phyloP scores from a whole-genome alignment of 192 early-diverging fungal genomes.

The Mortierella alpina region DNA sequence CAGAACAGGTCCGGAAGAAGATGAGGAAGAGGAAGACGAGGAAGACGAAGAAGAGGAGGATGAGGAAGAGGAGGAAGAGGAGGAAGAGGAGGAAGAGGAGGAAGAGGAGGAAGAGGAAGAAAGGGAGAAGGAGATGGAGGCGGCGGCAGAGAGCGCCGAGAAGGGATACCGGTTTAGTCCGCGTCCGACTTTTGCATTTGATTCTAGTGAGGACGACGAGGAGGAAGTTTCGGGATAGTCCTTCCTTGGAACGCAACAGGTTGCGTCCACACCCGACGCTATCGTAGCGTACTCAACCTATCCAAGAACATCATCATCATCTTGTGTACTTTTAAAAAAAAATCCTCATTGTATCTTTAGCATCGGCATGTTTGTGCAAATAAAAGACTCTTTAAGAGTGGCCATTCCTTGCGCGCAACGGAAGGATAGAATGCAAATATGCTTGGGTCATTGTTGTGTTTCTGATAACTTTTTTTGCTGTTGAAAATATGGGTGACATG shows the following conservation, averaged over 20 bases:
- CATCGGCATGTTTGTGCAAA: too few species aligned
- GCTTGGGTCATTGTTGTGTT: not conserved
- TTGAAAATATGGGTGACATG: not conserved
- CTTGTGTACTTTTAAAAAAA: too few species aligned
- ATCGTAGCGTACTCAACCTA: too few species aligned
- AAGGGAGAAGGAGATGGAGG: not conserved
- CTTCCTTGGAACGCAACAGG: too few species aligned
- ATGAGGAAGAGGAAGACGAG: not conserved
- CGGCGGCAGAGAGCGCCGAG: not conserved
- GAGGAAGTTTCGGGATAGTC: too few species aligned
- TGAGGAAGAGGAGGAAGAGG: not conserved
- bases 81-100: not conserved
- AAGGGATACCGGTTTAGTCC: not conserved
- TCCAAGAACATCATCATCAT: too few species aligned
- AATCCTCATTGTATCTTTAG: too few species aligned
- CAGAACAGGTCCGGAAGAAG: not conserved
- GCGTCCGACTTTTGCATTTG: slow-evolving; percentile 10
- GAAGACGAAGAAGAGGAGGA: not conserved
- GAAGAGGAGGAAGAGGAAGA: not conserved
- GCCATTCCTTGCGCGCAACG: too few species aligned
- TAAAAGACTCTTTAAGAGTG: too few species aligned
- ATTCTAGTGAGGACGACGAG: not conserved
- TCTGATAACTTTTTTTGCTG: not conserved
- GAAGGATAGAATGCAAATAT: not conserved
- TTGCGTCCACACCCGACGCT: too few species aligned